Base-by-base conservation (phyloP, 352 stramenopile genomes). In the Phytopythium montanum region DNA sequence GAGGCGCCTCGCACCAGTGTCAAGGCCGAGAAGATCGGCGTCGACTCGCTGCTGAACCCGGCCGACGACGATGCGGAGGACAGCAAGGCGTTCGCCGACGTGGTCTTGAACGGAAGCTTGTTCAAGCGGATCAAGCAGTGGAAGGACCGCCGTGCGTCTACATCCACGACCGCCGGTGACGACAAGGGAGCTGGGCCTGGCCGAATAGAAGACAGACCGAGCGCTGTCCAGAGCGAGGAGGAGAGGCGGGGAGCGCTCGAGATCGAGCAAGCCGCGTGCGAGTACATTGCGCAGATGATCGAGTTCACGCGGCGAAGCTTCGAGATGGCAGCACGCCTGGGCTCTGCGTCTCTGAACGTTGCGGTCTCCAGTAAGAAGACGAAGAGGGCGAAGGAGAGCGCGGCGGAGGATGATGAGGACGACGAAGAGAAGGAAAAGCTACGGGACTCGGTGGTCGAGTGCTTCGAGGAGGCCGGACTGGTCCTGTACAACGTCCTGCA, bases 401-500 rank as follows among this genome's bases (percentile, higher is more conserved):
- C 38, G 45, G n/a, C 31, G 25, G 2, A 8, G 16, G 63, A 44
- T 0, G 48, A 61, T 10, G 62, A 62, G 4, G 67, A 66, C 26
- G 59, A 54, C 5, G 59, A 65, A 5, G 62, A 73, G 26, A 45
- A 80, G 14, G 61, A 77, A 8, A 62, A 73, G 12, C 19, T 81
- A 12, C 63, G 65, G 10, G 68, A 55, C 36, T 77, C 59, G 18
- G 59, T 80, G 12, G 66, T 90, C 6, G 81, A 88, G 59, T 85
- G 79, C 55, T 76, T 81, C 48, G 85, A 94, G 70, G 82, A 94
- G 51, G 74, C 74, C n/a, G 82, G 82, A 0, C 49, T 92, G 34
- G 31, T 94, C 34, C 39, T 92, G n/a, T 94, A 84, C 66, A 88
- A 81, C 28, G 60, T 90, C 5, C 48, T 92, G 5, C 79, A 90